phyloP scores from a whole-genome alignment of 1,284 basidiomycete genomes.

The Cronartium quercuum region DNA sequence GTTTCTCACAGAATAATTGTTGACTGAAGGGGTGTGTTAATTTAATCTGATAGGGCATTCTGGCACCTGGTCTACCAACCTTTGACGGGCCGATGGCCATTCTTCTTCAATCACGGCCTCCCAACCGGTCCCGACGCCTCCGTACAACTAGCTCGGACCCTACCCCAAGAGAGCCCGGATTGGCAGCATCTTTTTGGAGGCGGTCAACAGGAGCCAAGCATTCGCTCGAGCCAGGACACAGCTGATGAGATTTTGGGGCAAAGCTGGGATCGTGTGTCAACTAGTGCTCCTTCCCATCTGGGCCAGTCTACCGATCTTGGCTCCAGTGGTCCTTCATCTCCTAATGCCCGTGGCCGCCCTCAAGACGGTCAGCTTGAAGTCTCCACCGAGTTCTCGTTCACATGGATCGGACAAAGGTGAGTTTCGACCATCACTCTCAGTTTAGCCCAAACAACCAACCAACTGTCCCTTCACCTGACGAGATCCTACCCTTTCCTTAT shows the following conservation, averaged over 20 bases:
- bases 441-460: too few species aligned
- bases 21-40: slow-evolving; percentile 41
- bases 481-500: slow-evolving; percentile 19
- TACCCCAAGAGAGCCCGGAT: slow-evolving; percentile 49
- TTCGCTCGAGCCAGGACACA: background rate
- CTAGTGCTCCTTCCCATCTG: background rate
- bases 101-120: slow-evolving; percentile 43
- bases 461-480: slow-evolving; percentile 49
- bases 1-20: background rate
- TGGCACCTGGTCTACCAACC: slow-evolving; percentile 44
- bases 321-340: background rate
- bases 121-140: slow-evolving; percentile 42
- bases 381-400: slow-evolving; percentile 30
- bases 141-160: slow-evolving; percentile 45
- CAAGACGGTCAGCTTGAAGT: slow-evolving; percentile 41
- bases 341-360: background rate
- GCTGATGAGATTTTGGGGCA: background rate
- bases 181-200: slow-evolving; percentile 43
- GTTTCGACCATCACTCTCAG: slow-evolving; percentile 12
- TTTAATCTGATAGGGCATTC: slow-evolving; percentile 40
- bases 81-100: slow-evolving; percentile 16
- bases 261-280: background rate
- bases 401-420: slow-evolving; percentile 40
- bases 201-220: background rate
- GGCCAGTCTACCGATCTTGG: background rate